These are phyloP conservation scores for Capronia americana DNA, from an alignment of 2,329 filamentous ascomycete genomes.

Conservation along the genomic window DNA sequence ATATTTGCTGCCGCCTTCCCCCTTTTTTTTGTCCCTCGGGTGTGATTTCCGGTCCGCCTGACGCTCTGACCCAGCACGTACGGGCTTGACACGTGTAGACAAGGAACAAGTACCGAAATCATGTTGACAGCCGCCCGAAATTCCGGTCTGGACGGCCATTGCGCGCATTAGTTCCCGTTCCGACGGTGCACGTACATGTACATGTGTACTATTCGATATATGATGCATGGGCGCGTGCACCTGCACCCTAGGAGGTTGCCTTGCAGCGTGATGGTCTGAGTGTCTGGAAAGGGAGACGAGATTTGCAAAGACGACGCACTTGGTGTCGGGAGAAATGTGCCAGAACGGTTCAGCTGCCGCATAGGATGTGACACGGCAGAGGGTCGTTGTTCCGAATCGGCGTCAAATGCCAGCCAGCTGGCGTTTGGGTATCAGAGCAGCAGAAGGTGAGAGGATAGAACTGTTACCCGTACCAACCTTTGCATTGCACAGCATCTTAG, in stretches of 20 bases:
- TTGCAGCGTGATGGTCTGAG: neutral
- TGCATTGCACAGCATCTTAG: neutral
- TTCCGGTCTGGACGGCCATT: neutral
- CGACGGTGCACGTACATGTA: neutral
- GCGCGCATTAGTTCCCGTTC: neutral
- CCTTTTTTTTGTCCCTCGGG: neutral
- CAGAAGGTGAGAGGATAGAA: neutral
- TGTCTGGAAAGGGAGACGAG: neutral
- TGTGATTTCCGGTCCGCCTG: neutral
- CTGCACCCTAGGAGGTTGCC: neutral
- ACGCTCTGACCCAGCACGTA: neutral
- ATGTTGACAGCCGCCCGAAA: neutral
- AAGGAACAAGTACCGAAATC: neutral
- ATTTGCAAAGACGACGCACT: neutral
- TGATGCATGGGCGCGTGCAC: neutral
- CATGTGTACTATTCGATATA: neutral
- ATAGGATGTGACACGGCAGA: neutral
- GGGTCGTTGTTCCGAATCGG: neutral
- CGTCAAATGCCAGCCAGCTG: neutral
- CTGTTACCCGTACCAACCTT: neutral
- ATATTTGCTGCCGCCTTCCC: neutral
- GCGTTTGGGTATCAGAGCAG: neutral
- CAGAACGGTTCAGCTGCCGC: neutral
- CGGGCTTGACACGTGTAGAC: neutral
- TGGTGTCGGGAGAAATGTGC: neutral